Conservation (phyloP, 305 asterid species). For the Solanum hybrid region DNA sequence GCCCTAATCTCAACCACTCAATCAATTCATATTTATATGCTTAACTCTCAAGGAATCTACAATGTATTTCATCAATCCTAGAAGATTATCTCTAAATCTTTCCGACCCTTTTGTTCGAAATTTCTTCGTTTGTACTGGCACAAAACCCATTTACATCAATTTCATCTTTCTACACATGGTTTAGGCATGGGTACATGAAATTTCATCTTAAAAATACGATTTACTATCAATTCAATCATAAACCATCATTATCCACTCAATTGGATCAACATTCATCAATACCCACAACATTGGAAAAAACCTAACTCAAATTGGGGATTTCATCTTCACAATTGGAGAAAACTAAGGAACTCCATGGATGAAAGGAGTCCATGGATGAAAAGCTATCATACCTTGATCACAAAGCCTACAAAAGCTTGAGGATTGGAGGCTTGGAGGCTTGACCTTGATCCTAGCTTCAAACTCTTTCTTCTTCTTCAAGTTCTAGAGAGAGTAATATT, state of each 20-base stretch:
- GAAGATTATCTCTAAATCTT: neutral
- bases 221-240: neutral
- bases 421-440: neutral
- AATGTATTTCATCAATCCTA: neutral
- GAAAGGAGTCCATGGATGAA: neutral
- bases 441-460: neutral
- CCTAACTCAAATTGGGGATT: neutral
- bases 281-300: neutral
- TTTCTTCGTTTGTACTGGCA: too few relatives aligned
- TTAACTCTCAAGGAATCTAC: neutral
- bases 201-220: neutral
- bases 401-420: neutral
- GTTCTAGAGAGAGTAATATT: neutral
- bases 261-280: neutral
- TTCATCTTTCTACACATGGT: neutral
- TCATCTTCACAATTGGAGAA: neutral
- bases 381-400: neutral
- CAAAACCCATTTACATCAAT: too few relatives aligned
- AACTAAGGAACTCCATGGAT: neutral
- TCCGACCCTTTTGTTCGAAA: too few relatives aligned
- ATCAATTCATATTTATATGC: neutral
- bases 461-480: neutral
- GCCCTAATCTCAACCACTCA: neutral
- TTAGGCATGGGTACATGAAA: neutral
- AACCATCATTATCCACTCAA: neutral